phyloP scores from a whole-genome alignment of 2,329 filamentous ascomycete species.

The Madurella fahalii region DNA sequence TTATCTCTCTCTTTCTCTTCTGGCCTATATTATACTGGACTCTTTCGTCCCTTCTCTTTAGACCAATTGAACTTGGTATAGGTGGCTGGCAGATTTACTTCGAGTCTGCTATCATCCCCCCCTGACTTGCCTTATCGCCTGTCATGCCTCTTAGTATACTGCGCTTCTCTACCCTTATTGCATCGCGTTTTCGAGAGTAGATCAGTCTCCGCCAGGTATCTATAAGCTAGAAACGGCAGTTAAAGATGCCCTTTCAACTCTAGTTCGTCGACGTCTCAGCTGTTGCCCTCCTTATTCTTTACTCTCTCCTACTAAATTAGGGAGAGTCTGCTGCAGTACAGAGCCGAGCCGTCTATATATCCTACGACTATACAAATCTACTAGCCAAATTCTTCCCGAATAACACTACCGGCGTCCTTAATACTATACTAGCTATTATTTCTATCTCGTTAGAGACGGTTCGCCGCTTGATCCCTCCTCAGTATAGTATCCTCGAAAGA shows the following conservation, averaged over 20 bases:
- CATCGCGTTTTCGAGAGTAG: constrained; percentile 13
- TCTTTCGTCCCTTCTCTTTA: not conserved
- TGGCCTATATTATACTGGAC: constrained; percentile 4
- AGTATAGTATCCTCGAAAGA: constrained; percentile 47
- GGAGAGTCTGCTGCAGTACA: constrained; percentile 15
- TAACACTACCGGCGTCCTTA: constrained; percentile 49
- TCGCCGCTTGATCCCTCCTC: constrained; percentile 43
- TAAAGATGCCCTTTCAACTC: constrained; percentile 21
- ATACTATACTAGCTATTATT: constrained; percentile 49
- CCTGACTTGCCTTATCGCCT: constrained; percentile 3
- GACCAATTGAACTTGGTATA: constrained; percentile 10
- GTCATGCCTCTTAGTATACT: constrained; percentile 24
- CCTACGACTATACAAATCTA: constrained; percentile 41
- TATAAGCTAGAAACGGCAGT: constrained; percentile 14
- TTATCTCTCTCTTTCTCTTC: constrained; percentile 8
- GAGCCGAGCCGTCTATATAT: constrained; percentile 8
- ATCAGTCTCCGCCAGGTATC: constrained; percentile 13
- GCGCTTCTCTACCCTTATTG: constrained; percentile 17
- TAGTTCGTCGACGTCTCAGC: constrained; percentile 21
- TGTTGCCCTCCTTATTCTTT: constrained; percentile 18
- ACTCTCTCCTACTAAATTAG: constrained; percentile 21
- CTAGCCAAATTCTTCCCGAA: constrained; percentile 44
- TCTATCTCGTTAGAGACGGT: constrained; percentile 47
- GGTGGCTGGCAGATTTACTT: constrained; percentile 15
- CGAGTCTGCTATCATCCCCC: constrained; percentile 11